Evolutionary conservation across 768 basidiomycete species (phyloP).

Genomic region (Epithele typhae): DNA sequence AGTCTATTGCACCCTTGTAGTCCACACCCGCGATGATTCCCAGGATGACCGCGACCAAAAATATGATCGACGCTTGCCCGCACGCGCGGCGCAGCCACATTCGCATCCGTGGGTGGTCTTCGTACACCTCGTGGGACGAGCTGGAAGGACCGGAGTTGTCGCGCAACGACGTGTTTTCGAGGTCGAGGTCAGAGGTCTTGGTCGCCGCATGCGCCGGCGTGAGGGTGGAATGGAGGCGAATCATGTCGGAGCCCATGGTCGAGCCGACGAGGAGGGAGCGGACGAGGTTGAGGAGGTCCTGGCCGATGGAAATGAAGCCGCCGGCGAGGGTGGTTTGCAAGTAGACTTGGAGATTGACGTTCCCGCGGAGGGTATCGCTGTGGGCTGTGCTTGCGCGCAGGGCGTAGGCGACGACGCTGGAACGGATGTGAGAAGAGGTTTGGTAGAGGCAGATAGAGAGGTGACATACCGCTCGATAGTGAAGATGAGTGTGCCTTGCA

Average conservation of each 20-base stretch:
- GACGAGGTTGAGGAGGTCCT: conserved; percentile 8
- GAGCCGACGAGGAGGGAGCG: conserved; percentile 9
- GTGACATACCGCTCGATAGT: conserved; percentile 34
- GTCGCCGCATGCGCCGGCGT: background rate
- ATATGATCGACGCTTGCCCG: background rate
- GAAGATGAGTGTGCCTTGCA: conserved; percentile 31
- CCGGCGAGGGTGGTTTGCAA: conserved; percentile 16
- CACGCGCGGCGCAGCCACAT: background rate
- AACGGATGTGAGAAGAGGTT: too few species aligned
- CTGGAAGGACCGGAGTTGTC: too few species aligned
- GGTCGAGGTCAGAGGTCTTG: too few species aligned
- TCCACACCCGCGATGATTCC: background rate
- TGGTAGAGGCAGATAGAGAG: too few species aligned
- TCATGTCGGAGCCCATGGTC: background rate
- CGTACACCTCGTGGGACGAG: background rate
- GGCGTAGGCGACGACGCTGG: conserved; percentile 19
- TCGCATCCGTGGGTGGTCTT: conserved; percentile 5
- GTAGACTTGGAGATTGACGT: conserved; percentile 13
- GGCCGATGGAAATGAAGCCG: conserved; percentile 12
- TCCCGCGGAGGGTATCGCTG: conserved; percentile 10
- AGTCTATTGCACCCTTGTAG: conserved; percentile 3
- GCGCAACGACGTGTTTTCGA: too few species aligned
- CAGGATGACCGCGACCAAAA: background rate
- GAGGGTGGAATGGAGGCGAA: background rate
- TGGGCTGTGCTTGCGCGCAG: conserved; percentile 21